These are phyloP conservation scores for Talaromyces thailandensis DNA, from an alignment of 495 filamentous ascomycete genomes.

Conservation along the genomic window DNA sequence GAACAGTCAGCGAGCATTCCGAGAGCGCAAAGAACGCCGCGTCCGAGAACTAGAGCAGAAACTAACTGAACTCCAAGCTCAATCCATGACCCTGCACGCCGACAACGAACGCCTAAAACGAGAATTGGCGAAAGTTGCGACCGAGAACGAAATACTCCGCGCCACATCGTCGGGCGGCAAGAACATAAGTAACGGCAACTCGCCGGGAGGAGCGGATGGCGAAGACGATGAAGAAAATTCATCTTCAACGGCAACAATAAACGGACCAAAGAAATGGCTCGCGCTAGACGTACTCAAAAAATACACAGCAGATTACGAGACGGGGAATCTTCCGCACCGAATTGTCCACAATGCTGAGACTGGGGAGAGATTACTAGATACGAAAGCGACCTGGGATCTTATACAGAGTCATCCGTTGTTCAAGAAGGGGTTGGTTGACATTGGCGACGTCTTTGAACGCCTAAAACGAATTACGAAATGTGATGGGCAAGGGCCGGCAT, in stretches of 20 bases:
- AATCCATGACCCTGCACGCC: conserved; percentile 41
- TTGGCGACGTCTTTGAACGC: conserved; percentile 65
- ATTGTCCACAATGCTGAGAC: conserved; percentile 54
- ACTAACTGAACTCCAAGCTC: conserved; percentile 61
- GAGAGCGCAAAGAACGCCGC: conserved; percentile 91
- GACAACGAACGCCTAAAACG: conserved; percentile 83
- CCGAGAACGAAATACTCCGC: conserved; percentile 92
- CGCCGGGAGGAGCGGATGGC: conserved; percentile 1
- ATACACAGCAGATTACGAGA: conserved; percentile 15
- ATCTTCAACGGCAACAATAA: conserved; percentile 18
- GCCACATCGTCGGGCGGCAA: conserved; percentile 40
- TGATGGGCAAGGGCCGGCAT: conserved; percentile 85
- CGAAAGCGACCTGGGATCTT: conserved; percentile 81
- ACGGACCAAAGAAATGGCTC: conserved; percentile 66
- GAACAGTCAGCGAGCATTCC: conserved; percentile 84
- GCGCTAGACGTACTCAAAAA: conserved; percentile 55
- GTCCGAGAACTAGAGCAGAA: conserved; percentile 88
- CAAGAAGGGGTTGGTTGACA: conserved; percentile 73
- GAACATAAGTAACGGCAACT: conserved; percentile 12
- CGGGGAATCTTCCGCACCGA: conserved; percentile 50
- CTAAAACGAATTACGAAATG: conserved; percentile 73
- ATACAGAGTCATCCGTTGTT: conserved; percentile 79
- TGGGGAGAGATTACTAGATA: conserved; percentile 70
- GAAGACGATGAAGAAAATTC: conserved; percentile 10
- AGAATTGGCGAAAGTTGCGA: conserved; percentile 67